These are phyloP conservation scores for Monascus ruber DNA, from an alignment of 2,329 filamentous ascomycete genomes.

Conservation along the genomic window DNA sequence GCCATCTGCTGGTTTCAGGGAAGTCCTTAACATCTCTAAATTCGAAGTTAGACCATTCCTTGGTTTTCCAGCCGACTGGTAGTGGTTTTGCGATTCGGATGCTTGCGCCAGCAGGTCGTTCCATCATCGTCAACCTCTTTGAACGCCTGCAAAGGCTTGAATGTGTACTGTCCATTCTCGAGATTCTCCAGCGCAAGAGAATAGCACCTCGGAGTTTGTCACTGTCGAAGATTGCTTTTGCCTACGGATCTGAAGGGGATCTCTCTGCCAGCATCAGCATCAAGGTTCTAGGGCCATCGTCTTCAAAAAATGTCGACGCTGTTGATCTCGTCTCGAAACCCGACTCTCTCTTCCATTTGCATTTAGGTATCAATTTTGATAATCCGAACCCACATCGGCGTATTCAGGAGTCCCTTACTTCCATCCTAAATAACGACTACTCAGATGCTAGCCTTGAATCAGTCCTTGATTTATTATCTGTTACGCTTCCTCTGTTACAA, in stretches of 20 bases:
- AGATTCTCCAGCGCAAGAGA: slow-evolving; percentile 22
- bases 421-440: slow-evolving; percentile 22
- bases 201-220: slow-evolving; percentile 23
- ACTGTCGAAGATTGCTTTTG: slow-evolving; percentile 23
- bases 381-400: slow-evolving; percentile 28
- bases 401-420: slow-evolving; percentile 27
- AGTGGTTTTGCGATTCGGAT: slow-evolving; percentile 28
- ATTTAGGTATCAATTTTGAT: slow-evolving; percentile 23
- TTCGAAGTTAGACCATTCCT: slow-evolving; percentile 16
- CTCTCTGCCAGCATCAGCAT: slow-evolving; percentile 22
- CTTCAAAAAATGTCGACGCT: slow-evolving; percentile 11
- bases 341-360: slow-evolving; percentile 16
- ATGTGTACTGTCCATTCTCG: slow-evolving; percentile 23
- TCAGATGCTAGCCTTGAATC: slow-evolving; percentile 18
- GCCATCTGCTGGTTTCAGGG: slow-evolving; percentile 17
- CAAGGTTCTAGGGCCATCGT: slow-evolving; percentile 11
- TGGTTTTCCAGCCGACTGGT: slow-evolving; percentile 23
- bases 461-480: slow-evolving; percentile 19
- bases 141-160: slow-evolving; percentile 28
- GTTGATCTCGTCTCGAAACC: slow-evolving; percentile 10
- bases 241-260: slow-evolving; percentile 19
- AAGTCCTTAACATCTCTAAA: slow-evolving; percentile 15
- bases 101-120: slow-evolving; percentile 22
- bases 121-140: slow-evolving; percentile 24
- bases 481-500: slow-evolving; percentile 28